Conservation (phyloP, 768 basidiomycete genomes). For the Hypsizygus marmoreus region DNA sequence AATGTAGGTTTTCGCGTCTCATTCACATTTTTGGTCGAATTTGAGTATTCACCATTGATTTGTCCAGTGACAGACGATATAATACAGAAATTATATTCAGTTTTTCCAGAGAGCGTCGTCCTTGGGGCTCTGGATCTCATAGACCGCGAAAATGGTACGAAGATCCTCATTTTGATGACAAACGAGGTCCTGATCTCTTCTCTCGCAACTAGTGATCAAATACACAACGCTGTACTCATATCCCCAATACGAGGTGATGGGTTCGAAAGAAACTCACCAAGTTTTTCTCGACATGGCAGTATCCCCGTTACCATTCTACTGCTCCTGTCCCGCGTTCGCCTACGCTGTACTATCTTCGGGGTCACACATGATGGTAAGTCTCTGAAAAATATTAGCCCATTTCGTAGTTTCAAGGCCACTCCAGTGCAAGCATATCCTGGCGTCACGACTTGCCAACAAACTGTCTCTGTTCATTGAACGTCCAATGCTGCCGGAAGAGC, state of each 20-base stretch:
- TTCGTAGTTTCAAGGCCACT: constrained; percentile 4
- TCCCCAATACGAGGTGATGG: constrained; percentile 65
- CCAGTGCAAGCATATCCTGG: constrained; percentile 83
- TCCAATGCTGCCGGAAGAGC: constrained; percentile 44
- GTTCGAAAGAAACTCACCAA: constrained; percentile 62
- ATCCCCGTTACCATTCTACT: constrained; percentile 53
- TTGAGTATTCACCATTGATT: background rate
- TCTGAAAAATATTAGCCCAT: constrained; percentile 6
- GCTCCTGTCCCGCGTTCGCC: constrained; percentile 75
- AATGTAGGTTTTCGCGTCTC: constrained; percentile 26
- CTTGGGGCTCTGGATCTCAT: constrained; percentile 77
- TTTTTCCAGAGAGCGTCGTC: constrained; percentile 65
- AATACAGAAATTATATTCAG: constrained; percentile 52
- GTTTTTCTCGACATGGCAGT: constrained; percentile 51
- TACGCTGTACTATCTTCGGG: constrained; percentile 61
- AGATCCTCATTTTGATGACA: background rate
- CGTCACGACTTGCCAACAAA: constrained; percentile 58
- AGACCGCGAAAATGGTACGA: constrained; percentile 66
- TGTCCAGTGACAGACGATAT: constrained; percentile 49
- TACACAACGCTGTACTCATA: constrained; percentile 60
- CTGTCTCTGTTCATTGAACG: constrained; percentile 54
- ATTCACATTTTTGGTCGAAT: background rate
- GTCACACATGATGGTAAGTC: constrained; percentile 64
- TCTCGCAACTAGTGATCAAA: constrained; percentile 75
- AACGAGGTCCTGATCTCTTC: background rate